These are phyloP conservation scores for Quercus mongolica DNA, from an alignment of 306 rosid genomes.

Conservation along the genomic window DNA sequence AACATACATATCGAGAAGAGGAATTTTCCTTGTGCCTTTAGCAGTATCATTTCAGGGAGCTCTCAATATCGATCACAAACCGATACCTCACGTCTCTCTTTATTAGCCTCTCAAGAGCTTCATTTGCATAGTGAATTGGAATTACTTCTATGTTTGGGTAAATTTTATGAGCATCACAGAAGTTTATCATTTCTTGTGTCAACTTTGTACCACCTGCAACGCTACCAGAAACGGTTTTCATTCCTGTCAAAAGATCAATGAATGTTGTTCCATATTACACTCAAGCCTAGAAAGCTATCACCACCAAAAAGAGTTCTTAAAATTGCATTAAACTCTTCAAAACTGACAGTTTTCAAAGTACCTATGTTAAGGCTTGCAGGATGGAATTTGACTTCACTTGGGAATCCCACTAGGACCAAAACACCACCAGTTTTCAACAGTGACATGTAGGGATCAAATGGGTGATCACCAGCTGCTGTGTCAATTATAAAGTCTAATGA, in stretches of 20 bases:
- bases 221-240: slow-evolving; percentile 61
- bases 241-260: slow-evolving; percentile 39
- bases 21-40: neutral
- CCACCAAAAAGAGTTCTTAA: neutral
- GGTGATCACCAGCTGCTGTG: slow-evolving; percentile 81
- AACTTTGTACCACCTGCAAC: slow-evolving; percentile 53
- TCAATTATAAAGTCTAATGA: slow-evolving; percentile 71
- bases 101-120: slow-evolving; percentile 71
- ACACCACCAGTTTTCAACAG: slow-evolving; percentile 57
- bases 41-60: slow-evolving; percentile 43
- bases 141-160: slow-evolving; percentile 70
- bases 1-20: neutral
- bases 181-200: slow-evolving; percentile 66
- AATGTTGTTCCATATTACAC: neutral
- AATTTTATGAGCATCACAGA: slow-evolving; percentile 55
- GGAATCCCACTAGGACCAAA: slow-evolving; percentile 62
- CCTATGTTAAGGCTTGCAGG: slow-evolving; percentile 68
- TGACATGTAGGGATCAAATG: slow-evolving; percentile 76
- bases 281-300: neutral
- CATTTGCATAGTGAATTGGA: slow-evolving; percentile 67
- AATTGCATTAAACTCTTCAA: neutral
- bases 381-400: slow-evolving; percentile 65
- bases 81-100: slow-evolving; percentile 69
- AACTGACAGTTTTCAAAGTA: slow-evolving; percentile 23
- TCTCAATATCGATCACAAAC: slow-evolving; percentile 74